Evolutionary conservation across 2,329 filamentous ascomycete genomes (phyloP).

Genomic region (Apiospora marii): DNA sequence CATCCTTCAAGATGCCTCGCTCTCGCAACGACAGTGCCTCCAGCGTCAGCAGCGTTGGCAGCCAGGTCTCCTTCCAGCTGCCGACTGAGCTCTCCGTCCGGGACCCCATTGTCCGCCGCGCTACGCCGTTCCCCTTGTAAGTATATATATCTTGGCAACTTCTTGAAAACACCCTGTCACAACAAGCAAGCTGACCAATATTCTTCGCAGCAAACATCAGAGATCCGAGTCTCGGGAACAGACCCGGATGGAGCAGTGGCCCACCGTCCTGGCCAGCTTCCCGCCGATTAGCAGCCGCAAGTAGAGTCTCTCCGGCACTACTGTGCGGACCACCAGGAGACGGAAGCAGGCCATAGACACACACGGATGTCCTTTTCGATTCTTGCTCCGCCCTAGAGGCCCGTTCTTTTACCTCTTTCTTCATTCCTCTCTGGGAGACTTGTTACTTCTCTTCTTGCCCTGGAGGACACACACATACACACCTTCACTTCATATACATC

Average conservation of each 20-base stretch:
- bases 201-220: background rate
- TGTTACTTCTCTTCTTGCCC: background rate
- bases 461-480: background rate
- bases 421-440: constrained; percentile 17
- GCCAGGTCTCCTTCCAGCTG: constrained; percentile 14
- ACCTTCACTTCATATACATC: background rate
- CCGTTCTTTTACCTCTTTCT: constrained; percentile 3
- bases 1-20: constrained; percentile 5
- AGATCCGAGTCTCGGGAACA: constrained; percentile 10
- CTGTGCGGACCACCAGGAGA: background rate
- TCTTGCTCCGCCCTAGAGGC: constrained; percentile 18
- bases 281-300: constrained; percentile 12
- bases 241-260: constrained; percentile 11
- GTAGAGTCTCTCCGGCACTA: background rate
- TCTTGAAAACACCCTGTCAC: background rate
- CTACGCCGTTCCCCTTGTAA: constrained; percentile 10
- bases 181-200: background rate
- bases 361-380: constrained; percentile 3
- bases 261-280: constrained; percentile 14
- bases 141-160: background rate
- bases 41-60: constrained; percentile 9
- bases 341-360: background rate
- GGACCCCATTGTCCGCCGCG: constrained; percentile 11
- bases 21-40: constrained; percentile 15
- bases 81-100: constrained; percentile 14